A percentile compares a stretch with the other conserved stretches of the same genome.
Evolutionary conservation across 176 grass and related monocot species (phyloP).

Genomic region (Avena sativa): DNA sequence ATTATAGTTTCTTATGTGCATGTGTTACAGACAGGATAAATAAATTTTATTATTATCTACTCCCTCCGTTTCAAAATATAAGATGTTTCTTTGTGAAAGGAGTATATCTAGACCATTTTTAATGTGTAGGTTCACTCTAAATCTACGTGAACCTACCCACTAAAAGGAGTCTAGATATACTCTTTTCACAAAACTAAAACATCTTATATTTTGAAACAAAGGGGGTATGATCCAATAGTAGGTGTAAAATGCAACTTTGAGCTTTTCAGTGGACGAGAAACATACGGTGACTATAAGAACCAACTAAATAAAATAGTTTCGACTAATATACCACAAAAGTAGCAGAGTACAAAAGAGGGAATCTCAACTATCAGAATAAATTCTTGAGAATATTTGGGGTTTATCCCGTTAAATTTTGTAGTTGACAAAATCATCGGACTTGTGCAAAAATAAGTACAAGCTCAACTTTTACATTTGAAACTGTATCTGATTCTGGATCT

Average conservation of each 20-base stretch:
- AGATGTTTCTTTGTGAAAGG: too few relatives aligned
- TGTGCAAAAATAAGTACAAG: not conserved
- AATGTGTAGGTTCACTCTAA: too few relatives aligned
- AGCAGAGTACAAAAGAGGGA: not conserved
- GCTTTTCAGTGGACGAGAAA: not conserved
- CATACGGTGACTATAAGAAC: not conserved
- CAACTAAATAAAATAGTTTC: not conserved
- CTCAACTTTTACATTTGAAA: not conserved
- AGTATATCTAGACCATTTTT: too few relatives aligned
- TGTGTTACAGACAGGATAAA: not conserved
- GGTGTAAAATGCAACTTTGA: not conserved
- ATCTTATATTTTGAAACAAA: too few relatives aligned
- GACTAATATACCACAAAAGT: not conserved
- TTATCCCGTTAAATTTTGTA: not conserved
- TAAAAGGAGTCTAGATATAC: too few relatives aligned
- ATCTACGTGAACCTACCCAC: too few relatives aligned
- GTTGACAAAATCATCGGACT: not conserved
- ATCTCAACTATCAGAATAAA: not conserved
- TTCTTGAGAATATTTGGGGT: not conserved
- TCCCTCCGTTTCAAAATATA: too few relatives aligned
- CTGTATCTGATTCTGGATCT: not conserved
- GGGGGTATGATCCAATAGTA: not conserved
- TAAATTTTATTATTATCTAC: not conserved
- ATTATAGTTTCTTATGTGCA: not conserved
- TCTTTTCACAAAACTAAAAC: too few relatives aligned